phyloP scores from a whole-genome alignment of 2,329 filamentous ascomycete species.

The Epichloe elymi region DNA sequence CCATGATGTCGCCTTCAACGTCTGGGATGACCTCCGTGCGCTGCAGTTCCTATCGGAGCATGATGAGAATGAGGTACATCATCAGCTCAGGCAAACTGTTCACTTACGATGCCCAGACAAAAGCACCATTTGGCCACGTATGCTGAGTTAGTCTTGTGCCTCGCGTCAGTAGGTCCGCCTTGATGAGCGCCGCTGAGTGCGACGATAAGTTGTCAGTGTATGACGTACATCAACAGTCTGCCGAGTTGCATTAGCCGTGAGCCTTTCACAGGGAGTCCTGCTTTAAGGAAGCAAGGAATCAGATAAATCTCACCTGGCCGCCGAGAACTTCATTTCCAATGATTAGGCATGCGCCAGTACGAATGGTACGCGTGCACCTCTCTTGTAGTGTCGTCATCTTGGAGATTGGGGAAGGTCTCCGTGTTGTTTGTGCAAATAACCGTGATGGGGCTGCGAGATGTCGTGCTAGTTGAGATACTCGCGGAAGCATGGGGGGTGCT shows the following conservation, averaged over 20 bases:
- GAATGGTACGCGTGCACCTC: too few relatives aligned
- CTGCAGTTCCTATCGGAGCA: slow-evolving; percentile 49
- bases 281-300: neutral
- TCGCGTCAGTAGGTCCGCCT: neutral
- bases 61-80: neutral
- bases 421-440: too few relatives aligned
- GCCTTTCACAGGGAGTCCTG: neutral
- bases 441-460: too few relatives aligned
- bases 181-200: neutral
- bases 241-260: neutral
- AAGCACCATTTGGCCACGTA: slow-evolving; percentile 55
- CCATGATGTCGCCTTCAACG: slow-evolving; percentile 79
- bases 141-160: slow-evolving; percentile 47
- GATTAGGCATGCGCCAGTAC: too few relatives aligned
- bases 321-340: neutral
- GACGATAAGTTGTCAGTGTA: neutral
- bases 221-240: slow-evolving; percentile 28
- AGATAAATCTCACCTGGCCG: neutral
- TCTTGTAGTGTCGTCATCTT: too few relatives aligned
- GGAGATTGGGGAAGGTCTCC: too few relatives aligned
- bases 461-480: too few relatives aligned
- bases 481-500: too few relatives aligned
- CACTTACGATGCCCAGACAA: slow-evolving; percentile 41
- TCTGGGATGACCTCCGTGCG: slow-evolving; percentile 88
- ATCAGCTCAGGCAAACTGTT: neutral